Conservation (phyloP, 2,329 filamentous ascomycete genomes). For the Penicillium sp. region DNA sequence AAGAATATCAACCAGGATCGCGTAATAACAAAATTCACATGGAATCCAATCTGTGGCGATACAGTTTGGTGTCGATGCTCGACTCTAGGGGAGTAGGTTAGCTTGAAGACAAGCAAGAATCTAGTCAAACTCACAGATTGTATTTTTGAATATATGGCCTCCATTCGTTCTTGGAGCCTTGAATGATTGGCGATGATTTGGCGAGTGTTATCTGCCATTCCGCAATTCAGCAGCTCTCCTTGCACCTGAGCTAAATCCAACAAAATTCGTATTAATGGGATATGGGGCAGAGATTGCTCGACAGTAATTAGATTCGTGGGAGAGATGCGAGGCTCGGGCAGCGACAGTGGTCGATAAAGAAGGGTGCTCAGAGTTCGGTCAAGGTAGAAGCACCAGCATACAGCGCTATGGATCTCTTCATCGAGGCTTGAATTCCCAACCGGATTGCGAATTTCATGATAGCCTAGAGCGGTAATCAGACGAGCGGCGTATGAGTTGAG, state of each 20-base stretch:
- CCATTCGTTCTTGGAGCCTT: constrained; percentile 22
- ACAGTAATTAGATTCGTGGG: constrained; percentile 4
- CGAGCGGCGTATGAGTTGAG: constrained; percentile 29
- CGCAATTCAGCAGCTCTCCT: constrained; percentile 14
- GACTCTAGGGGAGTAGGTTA: constrained; percentile 11
- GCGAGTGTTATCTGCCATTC: constrained; percentile 7
- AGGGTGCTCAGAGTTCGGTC: constrained; percentile 30
- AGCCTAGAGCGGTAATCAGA: constrained; percentile 26
- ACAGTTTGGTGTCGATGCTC: constrained; percentile 7
- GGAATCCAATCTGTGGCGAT: constrained; percentile 23
- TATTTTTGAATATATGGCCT: constrained; percentile 17
- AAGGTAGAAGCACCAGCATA: constrained; percentile 32
- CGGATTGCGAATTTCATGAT: constrained; percentile 15
- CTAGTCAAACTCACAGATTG: constrained; percentile 16
- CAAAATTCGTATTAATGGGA: constrained; percentile 15
- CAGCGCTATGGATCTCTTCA: constrained; percentile 21
- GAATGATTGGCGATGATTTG: constrained; percentile 16
- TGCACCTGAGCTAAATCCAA: constrained; percentile 18
- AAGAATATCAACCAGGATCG: constrained; percentile 29
- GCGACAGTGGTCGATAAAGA: constrained; percentile 22
- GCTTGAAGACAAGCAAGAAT: background rate
- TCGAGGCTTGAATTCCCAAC: constrained; percentile 5
- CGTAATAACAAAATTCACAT: constrained; percentile 27
- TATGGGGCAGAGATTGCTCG: constrained; percentile 4
- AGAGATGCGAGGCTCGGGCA: constrained; percentile 18